A percentile compares a stretch with the other conserved stretches of the same genome.
Conservation (phyloP, 1,284 basidiomycete species). For the Peniophora sp. region DNA sequence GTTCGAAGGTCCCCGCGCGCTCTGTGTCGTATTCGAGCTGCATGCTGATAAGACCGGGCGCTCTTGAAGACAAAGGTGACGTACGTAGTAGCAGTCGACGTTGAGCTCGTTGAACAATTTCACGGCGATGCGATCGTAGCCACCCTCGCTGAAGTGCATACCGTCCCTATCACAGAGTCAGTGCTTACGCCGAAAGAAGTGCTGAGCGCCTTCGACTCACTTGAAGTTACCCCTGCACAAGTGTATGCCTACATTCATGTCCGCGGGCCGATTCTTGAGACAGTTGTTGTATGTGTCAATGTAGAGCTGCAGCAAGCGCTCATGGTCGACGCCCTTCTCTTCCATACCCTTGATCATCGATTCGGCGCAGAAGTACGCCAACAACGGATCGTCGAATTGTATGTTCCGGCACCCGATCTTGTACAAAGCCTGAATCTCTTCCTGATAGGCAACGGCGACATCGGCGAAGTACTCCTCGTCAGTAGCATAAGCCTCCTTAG, state of each 20-base stretch:
- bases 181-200: neutral
- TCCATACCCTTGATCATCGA: slow-evolving; percentile 58
- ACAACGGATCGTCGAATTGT: slow-evolving; percentile 70
- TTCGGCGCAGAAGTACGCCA: slow-evolving; percentile 60
- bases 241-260: slow-evolving; percentile 67
- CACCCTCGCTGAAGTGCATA: slow-evolving; percentile 66
- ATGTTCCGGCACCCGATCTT: slow-evolving; percentile 65
- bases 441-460: slow-evolving; percentile 60
- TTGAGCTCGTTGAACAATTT: slow-evolving; percentile 67
- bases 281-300: slow-evolving; percentile 65
- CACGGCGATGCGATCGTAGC: slow-evolving; percentile 66
- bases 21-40: slow-evolving; percentile 75
- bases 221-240: slow-evolving; percentile 78
- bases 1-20: slow-evolving; percentile 64
- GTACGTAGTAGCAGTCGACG: slow-evolving; percentile 69
- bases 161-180: slow-evolving; percentile 29
- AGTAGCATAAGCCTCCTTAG: slow-evolving; percentile 50
- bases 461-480: slow-evolving; percentile 72
- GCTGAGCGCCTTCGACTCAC: slow-evolving; percentile 14
- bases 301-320: slow-evolving; percentile 60
- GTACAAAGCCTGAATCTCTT: slow-evolving; percentile 69
- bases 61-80: slow-evolving; percentile 12
- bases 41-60: slow-evolving; percentile 3
- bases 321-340: slow-evolving; percentile 50
- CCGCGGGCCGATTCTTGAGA: slow-evolving; percentile 47